These are phyloP conservation scores for Fusarium beomiforme DNA, from an alignment of 2,329 filamentous ascomycete species.

Conservation along the genomic window DNA sequence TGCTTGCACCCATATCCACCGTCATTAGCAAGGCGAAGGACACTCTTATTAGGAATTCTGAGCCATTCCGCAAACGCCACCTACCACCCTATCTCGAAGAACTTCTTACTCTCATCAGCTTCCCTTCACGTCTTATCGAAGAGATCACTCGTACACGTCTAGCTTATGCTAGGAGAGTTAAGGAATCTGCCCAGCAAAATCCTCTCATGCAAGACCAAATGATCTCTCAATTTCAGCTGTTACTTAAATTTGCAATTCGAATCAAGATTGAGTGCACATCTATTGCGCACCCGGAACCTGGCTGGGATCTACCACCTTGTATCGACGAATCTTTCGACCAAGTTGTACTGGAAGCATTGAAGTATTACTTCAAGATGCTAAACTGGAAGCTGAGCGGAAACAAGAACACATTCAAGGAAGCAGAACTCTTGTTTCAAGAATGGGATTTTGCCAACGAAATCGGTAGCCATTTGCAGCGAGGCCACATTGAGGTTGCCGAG, in stretches of 20 bases:
- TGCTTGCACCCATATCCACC: conserved; percentile 83
- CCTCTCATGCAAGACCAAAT: conserved; percentile 96
- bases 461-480: conserved; percentile 88
- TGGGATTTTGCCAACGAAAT: conserved; percentile 98
- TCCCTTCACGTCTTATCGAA: conserved; percentile 93
- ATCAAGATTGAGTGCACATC: conserved; percentile 90
- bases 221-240: conserved; percentile 94
- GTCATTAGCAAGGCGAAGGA: conserved; percentile 95
- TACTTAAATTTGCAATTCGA: conserved; percentile 88
- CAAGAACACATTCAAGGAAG: conserved; percentile 99
- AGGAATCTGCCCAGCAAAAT: conserved; percentile 91
- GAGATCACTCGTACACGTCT: conserved; percentile 94
- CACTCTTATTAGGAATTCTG: conserved; percentile 87
- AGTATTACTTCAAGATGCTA: conserved; percentile 98
- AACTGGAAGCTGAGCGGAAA: conserved; percentile 98
- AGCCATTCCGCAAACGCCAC: conserved; percentile 86
- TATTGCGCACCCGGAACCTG: conserved; percentile 86
- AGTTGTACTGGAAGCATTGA: conserved; percentile 89
- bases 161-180: conserved; percentile 93
- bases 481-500: conserved; percentile 96
- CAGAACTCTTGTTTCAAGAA: conserved; percentile 95
- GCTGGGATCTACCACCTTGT: conserved; percentile 95
- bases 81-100: conserved; percentile 97
- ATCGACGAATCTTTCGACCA: conserved; percentile 97
- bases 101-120: conserved; percentile 94